Evolutionary conservation across 768 basidiomycete genomes (phyloP), one percentile per base, ranked within the genome.

Genomic region (Harrya chromipes): DNA sequence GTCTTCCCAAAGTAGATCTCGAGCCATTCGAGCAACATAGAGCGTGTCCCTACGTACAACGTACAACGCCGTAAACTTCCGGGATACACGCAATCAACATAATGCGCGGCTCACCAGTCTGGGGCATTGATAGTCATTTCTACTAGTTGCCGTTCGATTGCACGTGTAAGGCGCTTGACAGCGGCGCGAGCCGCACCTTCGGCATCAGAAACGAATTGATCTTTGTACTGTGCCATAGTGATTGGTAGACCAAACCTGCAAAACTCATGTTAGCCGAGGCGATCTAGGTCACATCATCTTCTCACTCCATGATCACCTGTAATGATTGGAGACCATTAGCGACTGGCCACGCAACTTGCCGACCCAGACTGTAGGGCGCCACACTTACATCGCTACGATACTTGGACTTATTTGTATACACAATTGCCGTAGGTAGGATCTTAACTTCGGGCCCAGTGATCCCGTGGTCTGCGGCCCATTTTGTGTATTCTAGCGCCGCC

Each of bases 361-460:
- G 39, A 31, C 36, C 19, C 26, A 49, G 42, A 44, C 31, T 20
- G 64, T 48, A 46, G 70, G 68, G 69, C 52, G 42, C 21, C 23
- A 74, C 56, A 74, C 90, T 71, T 51, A 94, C 94, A 57, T 82
- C 71, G 64, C 92, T 94, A 54, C 94, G 78, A 65, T 98, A 99
- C 73, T 94, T 95, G 31, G 87, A 83, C 70, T 99, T 98, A 72
- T 97, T 85, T 48, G 90, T 92, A 68, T 98, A 98, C 13, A 92
- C 91, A 54, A 99, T 93, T 5, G 90, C 84, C 19, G 84, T 82
- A 7, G 94, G 93, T 34, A 95, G 71, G 55, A 97, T 79, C 23
- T 77, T 72, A 4, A 89, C 78, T 29, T 65, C 57, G 29, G 68
- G 59, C 0, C 70, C 73, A 44, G 68, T 65, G 52, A 74, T 74